Conservation (phyloP, 345 rosid species). For the Eucalyptus cloeziana region DNA sequence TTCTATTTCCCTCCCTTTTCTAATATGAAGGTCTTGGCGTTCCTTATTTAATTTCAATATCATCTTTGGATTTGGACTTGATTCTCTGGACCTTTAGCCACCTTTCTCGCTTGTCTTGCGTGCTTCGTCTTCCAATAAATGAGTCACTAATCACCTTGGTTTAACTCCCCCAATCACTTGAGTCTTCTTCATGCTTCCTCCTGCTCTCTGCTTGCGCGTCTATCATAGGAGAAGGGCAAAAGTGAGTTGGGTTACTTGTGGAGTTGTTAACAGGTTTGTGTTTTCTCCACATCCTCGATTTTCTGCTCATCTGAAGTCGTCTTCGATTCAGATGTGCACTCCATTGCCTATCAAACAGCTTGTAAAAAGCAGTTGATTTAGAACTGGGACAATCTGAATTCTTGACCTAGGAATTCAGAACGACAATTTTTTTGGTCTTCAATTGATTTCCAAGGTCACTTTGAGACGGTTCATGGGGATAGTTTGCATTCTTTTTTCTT, state of each 20-base stretch:
- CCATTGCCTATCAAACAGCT: background rate
- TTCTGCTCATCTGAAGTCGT: background rate
- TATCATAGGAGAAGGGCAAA: conserved; percentile 13
- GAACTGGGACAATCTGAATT: background rate
- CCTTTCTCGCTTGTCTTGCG: background rate
- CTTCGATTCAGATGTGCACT: background rate
- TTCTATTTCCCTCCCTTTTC: background rate
- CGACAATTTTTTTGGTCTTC: background rate
- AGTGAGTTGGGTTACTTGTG: conserved; percentile 61
- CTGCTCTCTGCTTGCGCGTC: background rate
- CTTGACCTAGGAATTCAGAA: background rate
- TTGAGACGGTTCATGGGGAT: background rate
- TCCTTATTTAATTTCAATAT: background rate
- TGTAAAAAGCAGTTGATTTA: background rate
- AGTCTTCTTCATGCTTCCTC: background rate
- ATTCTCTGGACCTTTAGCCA: background rate
- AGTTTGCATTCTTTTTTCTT: background rate
- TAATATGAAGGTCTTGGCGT: conserved; percentile 3
- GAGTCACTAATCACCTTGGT: background rate
- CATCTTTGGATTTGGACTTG: conserved; percentile 16
- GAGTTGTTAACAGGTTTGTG: conserved; percentile 69
- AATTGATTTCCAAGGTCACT: background rate
- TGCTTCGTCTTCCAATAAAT: conserved; percentile 22
- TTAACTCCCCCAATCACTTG: background rate
- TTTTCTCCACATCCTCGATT: background rate